Evolutionary conservation across 2,329 filamentous ascomycete genomes (phyloP).

Genomic region (Graphilbum sp.): DNA sequence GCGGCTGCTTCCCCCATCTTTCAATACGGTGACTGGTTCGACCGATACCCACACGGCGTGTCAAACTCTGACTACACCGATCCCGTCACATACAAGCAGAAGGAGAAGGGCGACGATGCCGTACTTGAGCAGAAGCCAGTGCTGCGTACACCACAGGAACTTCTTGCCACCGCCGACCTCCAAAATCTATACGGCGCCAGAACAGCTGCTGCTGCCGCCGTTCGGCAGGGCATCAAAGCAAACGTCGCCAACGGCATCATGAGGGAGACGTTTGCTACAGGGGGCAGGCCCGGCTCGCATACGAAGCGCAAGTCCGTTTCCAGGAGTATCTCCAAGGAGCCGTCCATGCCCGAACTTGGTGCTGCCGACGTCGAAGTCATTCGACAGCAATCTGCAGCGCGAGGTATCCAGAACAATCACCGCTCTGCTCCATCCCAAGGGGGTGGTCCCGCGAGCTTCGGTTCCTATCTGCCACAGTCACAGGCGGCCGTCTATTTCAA

Average conservation of each 20-base stretch:
- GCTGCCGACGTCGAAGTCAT: constrained; percentile 10
- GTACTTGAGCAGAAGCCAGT: constrained; percentile 75
- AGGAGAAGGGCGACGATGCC: constrained; percentile 70
- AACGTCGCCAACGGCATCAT: not conserved
- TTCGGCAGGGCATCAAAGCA: too few relatives aligned
- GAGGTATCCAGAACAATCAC: too few relatives aligned
- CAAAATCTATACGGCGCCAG: constrained; percentile 54
- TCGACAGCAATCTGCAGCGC: constrained; percentile 15
- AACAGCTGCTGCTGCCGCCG: constrained; percentile 20
- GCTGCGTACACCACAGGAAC: constrained; percentile 87
- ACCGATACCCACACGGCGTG: constrained; percentile 83
- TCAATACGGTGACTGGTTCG: constrained; percentile 97
- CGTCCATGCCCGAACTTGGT: constrained; percentile 21
- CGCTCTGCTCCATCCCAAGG: constrained; percentile 25
- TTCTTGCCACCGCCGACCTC: constrained; percentile 33
- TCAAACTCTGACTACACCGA: constrained; percentile 72
- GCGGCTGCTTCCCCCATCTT: constrained; percentile 46
- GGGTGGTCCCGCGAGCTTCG: constrained; percentile 22
- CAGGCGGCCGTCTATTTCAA: constrained; percentile 23
- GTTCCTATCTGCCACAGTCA: constrained; percentile 23
- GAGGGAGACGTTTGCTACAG: constrained; percentile 1
- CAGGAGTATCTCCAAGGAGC: constrained; percentile 17
- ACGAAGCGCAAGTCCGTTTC: constrained; percentile 22
- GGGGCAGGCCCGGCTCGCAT: constrained; percentile 10
- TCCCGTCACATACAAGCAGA: constrained; percentile 47